Conservation (phyloP, 1,284 basidiomycete genomes). For the Fomitopsis betulina region DNA sequence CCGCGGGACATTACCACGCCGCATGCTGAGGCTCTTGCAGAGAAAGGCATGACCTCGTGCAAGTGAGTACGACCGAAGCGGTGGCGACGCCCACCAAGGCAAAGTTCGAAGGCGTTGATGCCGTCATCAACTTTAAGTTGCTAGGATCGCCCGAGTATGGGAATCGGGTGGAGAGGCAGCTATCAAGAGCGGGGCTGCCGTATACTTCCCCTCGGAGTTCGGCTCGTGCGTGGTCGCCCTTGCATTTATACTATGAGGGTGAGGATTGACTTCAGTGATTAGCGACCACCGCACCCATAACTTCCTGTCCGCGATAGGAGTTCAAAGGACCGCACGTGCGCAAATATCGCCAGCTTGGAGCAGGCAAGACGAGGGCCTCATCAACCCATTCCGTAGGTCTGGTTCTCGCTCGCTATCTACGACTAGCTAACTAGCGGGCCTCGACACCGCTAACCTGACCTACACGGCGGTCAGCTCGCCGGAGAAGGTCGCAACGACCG, state of each 20-base stretch:
- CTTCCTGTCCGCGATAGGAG: conserved; percentile 25
- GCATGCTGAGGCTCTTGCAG: conserved; percentile 16
- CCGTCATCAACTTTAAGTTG: conserved; percentile 24
- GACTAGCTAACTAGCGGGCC: conserved; percentile 24
- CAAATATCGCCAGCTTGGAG: conserved; percentile 14
- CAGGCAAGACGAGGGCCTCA: conserved; percentile 18
- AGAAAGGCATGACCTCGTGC: conserved; percentile 21
- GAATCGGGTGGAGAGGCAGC: conserved; percentile 18
- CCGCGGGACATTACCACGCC: conserved; percentile 18
- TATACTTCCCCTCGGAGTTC: conserved; percentile 29
- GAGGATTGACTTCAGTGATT: neutral
- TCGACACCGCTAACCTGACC: conserved; percentile 19
- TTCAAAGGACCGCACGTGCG: conserved; percentile 19
- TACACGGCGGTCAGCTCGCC: conserved; percentile 20
- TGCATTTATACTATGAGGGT: neutral
- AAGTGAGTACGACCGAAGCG: conserved; percentile 7
- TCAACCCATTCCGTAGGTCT: too few relatives aligned
- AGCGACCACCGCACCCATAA: conserved; percentile 26
- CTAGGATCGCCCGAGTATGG: conserved; percentile 12
- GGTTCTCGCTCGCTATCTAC: too few relatives aligned
- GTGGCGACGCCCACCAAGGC: conserved; percentile 14
- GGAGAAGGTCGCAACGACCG: conserved; percentile 16
- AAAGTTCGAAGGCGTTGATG: conserved; percentile 23
- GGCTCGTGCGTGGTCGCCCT: conserved; percentile 16
- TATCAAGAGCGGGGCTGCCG: conserved; percentile 18